phyloP scores from a whole-genome alignment of 257 asterid species.

The Nicotiana benthamiana region DNA sequence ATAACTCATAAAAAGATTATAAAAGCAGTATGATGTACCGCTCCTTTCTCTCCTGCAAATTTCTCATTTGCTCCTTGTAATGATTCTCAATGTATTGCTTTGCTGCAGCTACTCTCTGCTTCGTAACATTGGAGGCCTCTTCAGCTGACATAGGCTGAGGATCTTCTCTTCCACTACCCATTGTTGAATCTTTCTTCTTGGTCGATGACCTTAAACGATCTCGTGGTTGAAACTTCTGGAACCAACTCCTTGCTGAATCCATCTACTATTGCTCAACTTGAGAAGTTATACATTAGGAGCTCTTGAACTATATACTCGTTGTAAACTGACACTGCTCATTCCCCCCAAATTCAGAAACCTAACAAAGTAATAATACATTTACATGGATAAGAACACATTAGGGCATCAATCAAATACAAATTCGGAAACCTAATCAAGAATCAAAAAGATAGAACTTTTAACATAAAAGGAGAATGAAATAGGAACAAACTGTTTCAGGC shows the following conservation, averaged over 20 bases:
- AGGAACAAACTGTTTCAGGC: background rate
- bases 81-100: constrained; percentile 98
- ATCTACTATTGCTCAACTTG: constrained; percentile 36
- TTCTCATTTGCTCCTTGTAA: constrained; percentile 90
- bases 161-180: constrained; percentile 71
- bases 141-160: constrained; percentile 45
- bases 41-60: constrained; percentile 86
- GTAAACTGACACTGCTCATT: constrained; percentile 19
- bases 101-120: constrained; percentile 92
- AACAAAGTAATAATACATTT: background rate
- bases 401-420: background rate
- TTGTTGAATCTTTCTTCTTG: constrained; percentile 51
- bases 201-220: constrained; percentile 61
- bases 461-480: background rate
- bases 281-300: constrained; percentile 20
- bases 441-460: background rate
- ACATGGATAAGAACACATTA: background rate
- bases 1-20: background rate
- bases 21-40: constrained; percentile 40
- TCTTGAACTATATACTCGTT: constrained; percentile 31
- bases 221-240: constrained; percentile 68
- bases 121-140: constrained; percentile 85
- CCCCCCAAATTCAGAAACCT: constrained; percentile 29
- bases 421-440: background rate
- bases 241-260: constrained; percentile 93